Evolutionary conservation across 148 eudicot genomes (phyloP), one percentile per base, ranked within the genome.

Genomic region (Fagopyrum esculentum): DNA sequence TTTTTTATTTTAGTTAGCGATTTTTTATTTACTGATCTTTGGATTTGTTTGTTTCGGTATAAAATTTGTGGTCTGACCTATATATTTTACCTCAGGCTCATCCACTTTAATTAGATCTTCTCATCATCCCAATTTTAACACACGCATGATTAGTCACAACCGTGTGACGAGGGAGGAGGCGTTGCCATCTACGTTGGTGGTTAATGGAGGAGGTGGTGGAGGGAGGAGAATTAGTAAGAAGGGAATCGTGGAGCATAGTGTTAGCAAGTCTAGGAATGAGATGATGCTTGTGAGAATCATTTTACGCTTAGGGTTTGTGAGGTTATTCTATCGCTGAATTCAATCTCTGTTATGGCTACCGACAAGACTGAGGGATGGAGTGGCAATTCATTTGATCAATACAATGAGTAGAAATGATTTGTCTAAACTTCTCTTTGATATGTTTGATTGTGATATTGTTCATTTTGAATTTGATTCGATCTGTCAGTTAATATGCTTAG

Each of bases 341-440:
- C 93, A 3, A 89, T 94, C 49, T 84, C 97, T 6, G 89, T 92
- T 61, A 91, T 94, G 98, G 96, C 93, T 7, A 77, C 93, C 17
- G 87, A 92, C 83, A 84, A 81, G 74, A 92, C 97, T 74, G 82
- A 85, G 77, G 98, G 98, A 2, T 94, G 98, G 98, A 87, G 85
- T 72, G 97, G 97, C 15, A 97, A 94, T 77, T 94, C 98, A 3
- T 94, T 88, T 77, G 91, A 92, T 84, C 97, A 96, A 8, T 92
- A 92, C 48, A 87, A 75, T 76, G 98, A 94, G 61, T 94, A 91
- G 87, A 86, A 97, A 97, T 91, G 43, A 35, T 11, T 64, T 64
- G 45, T 15, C 13, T 35, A 2, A 57, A 17, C 35, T 63, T 35
- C 4, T 35, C 69, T 30, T 0, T 30, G 45, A 63, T 15, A 63